Base-by-base conservation (phyloP, 768 basidiomycete genomes). In the Amanita jacksonii region DNA sequence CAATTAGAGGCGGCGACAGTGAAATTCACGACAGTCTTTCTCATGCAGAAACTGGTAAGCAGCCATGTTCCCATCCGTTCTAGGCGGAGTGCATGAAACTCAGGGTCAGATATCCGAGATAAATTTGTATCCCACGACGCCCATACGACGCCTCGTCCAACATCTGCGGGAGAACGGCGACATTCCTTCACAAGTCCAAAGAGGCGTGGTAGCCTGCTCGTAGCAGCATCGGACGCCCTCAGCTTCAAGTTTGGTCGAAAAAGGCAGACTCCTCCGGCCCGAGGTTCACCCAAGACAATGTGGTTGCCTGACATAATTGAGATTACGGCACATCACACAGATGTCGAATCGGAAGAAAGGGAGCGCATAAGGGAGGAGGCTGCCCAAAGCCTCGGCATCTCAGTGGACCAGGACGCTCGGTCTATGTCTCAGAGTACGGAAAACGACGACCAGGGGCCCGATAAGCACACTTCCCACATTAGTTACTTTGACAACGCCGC, bases 311-410 rank as follows among this genome's bases (percentile, higher is more conserved):
- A 75, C 30, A 80, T 87, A 39, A 81, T 88, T 45, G 84, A 88
- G 57, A 85, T 88, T 39, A 69, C 62, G 37, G 76, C 74, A 7
- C 66, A 60, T 32, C 62, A 62, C 36, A 63, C 67, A 37, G 77
- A 83, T 50, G 72, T 67, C 35, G 85, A 88, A 53, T 69, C 74
- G 38, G 79, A 81, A 54, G 85, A 88, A 52, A 74, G 86, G 8
- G 75, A 82, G 49, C 74, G 83, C n/a, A 62, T 89, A 24, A 67
- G 84, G 24, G 80, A 82, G 43, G 77, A 74, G 30, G 86, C 86
- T 13, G 86, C 85, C 0, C 79, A 85, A 53, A 75, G 81, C 9
- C 78, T 89, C 37, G 86, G 86, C 5, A 70, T 69, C 25, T 64
- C 76, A 34, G 54, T 71, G n/a, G 68, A 72, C 19, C 57, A 62